Evolutionary conservation across 2,329 filamentous ascomycete species (phyloP).

Genomic region (Colletotrichum lupini): DNA sequence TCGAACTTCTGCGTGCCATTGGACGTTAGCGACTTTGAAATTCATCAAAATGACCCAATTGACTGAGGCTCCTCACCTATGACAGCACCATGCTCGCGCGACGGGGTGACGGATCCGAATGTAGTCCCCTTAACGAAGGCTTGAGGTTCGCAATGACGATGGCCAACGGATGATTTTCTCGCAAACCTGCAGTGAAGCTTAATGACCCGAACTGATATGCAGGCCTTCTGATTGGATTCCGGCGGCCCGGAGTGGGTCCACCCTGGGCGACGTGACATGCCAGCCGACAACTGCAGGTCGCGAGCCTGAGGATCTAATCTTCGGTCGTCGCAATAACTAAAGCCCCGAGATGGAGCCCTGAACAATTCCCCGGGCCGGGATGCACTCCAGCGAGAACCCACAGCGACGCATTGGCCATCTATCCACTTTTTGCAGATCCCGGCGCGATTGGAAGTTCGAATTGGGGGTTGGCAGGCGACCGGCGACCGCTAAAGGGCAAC

Average conservation of each 20-base stretch:
- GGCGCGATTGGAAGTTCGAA: conserved; percentile 2
- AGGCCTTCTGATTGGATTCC: conserved; percentile 22
- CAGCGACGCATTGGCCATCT: neutral
- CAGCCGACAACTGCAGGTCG: neutral
- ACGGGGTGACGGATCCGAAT: neutral
- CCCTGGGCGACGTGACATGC: neutral
- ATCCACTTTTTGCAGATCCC: conserved; percentile 29
- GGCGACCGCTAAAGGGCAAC: neutral
- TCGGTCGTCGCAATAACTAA: conserved; percentile 5
- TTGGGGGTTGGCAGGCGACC: conserved; percentile 8
- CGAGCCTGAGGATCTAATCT: conserved; percentile 17
- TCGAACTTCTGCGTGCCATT: conserved; percentile 16
- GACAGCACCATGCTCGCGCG: conserved; percentile 32
- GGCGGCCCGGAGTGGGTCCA: conserved; percentile 1
- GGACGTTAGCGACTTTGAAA: neutral
- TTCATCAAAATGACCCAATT: neutral
- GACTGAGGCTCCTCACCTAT: conserved; percentile 25
- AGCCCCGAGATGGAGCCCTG: neutral
- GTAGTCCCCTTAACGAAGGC: conserved; percentile 11
- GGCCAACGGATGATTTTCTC: conserved; percentile 18
- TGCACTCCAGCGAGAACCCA: neutral
- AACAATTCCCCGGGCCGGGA: too few relatives aligned
- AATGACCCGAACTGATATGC: conserved; percentile 15
- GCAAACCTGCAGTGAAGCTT: conserved; percentile 21
- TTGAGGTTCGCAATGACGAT: conserved; percentile 1